phyloP scores from a whole-genome alignment of 2,329 filamentous ascomycete genomes.

The Ophiostoma sp. region DNA sequence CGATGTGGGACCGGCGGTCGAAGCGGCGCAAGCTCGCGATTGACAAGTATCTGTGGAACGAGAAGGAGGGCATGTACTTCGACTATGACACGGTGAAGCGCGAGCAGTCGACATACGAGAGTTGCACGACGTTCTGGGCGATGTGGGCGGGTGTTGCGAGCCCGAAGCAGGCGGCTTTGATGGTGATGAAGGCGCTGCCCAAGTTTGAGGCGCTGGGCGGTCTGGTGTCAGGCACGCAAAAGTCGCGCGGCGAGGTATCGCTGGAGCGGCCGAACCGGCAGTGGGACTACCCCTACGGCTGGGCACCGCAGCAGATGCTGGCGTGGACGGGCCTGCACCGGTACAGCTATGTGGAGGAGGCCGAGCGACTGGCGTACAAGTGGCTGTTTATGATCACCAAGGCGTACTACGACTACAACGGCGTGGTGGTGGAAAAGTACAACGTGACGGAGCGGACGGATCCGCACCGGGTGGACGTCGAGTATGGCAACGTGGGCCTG shows the following conservation, averaged over 20 bases:
- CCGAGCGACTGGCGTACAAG: slow-evolving; percentile 84
- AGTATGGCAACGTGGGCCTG: slow-evolving; percentile 94
- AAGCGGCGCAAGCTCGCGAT: slow-evolving; percentile 78
- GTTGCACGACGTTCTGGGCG: slow-evolving; percentile 91
- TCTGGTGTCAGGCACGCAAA: slow-evolving; percentile 80
- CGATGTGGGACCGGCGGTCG: slow-evolving; percentile 83
- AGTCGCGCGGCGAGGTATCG: slow-evolving; percentile 74
- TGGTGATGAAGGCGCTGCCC: slow-evolving; percentile 77
- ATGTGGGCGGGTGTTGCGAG: slow-evolving; percentile 90
- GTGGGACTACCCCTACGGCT: slow-evolving; percentile 97
- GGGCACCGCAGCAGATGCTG: slow-evolving; percentile 97
- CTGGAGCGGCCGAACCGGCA: slow-evolving; percentile 87
- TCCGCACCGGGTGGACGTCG: slow-evolving; percentile 88
- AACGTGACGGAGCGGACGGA: slow-evolving; percentile 87
- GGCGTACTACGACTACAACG: slow-evolving; percentile 97
- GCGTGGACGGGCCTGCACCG: slow-evolving; percentile 90
- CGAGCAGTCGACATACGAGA: slow-evolving; percentile 78
- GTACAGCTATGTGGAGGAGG: slow-evolving; percentile 87
- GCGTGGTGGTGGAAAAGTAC: slow-evolving; percentile 97
- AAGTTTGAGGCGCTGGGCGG: slow-evolving; percentile 85
- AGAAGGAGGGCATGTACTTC: slow-evolving; percentile 91
- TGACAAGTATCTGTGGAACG: slow-evolving; percentile 91
- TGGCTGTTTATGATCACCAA: slow-evolving; percentile 99
- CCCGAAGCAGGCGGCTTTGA: slow-evolving; percentile 74
- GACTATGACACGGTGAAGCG: slow-evolving; percentile 88